phyloP scores from a whole-genome alignment of 768 basidiomycete species.

The Tylopilus sp. region DNA sequence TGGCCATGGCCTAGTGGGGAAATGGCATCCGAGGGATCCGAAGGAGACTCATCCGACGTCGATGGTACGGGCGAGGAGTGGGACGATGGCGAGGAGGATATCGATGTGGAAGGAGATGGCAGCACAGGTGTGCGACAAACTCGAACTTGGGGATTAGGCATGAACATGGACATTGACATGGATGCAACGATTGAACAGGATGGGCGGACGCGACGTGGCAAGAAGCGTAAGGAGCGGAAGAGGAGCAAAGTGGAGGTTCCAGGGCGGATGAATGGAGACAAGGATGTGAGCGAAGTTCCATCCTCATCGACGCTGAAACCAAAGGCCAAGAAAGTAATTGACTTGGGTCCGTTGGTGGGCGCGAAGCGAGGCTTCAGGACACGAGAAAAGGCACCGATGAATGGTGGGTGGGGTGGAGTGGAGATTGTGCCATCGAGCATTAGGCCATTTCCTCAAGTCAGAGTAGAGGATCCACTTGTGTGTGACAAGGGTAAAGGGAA shows the following conservation, averaged over 20 bases:
- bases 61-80: constrained; percentile 12
- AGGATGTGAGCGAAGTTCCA: not conserved
- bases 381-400: constrained; percentile 49
- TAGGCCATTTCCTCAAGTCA: constrained; percentile 12
- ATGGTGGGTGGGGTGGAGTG: constrained; percentile 62
- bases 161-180: constrained; percentile 25
- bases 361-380: constrained; percentile 59
- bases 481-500: constrained; percentile 19
- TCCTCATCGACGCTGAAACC: not conserved
- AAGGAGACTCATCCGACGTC: constrained; percentile 16
- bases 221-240: constrained; percentile 23
- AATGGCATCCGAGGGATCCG: constrained; percentile 21
- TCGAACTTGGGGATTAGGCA: constrained; percentile 19
- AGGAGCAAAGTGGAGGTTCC: constrained; percentile 32
- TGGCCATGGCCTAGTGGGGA: constrained; percentile 33
- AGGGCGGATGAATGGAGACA: not conserved
- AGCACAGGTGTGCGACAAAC: not conserved
- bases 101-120: constrained; percentile 28
- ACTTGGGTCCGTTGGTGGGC: constrained; percentile 66
- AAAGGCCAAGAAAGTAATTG: constrained; percentile 21
- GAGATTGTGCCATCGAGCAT: constrained; percentile 45
- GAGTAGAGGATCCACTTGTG: constrained; percentile 1
- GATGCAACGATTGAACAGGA: constrained; percentile 7
- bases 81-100: constrained; percentile 14
- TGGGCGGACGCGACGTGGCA: constrained; percentile 7